Percentiles rank a stretch among this genome's conserved stretches.
Conservation (phyloP, 2,329 filamentous ascomycete genomes). For the Aureobasidium pullulans region DNA sequence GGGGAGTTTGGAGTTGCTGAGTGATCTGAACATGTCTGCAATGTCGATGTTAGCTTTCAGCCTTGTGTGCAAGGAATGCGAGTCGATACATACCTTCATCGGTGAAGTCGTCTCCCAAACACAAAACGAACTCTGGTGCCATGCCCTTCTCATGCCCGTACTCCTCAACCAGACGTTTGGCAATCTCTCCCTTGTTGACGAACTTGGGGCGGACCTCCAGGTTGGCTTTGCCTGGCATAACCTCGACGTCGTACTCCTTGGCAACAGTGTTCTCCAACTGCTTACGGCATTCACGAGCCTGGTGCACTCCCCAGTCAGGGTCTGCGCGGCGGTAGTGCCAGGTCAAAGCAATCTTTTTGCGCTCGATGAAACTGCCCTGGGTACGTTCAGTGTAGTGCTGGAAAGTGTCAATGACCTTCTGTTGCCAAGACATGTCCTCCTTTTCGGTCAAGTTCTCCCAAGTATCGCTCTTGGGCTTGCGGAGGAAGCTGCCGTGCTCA, state of each 20-base stretch:
- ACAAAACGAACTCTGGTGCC: conserved; percentile 77
- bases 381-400: conserved; percentile 82
- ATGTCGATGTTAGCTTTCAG: neutral
- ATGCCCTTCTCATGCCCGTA: conserved; percentile 54
- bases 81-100: conserved; percentile 66
- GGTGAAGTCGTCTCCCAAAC: conserved; percentile 90
- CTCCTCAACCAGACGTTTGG: conserved; percentile 68
- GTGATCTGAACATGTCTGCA: conserved; percentile 72
- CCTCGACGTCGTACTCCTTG: conserved; percentile 81
- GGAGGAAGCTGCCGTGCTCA: conserved; percentile 94
- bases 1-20: conserved; percentile 52
- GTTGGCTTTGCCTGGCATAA: conserved; percentile 96
- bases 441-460: conserved; percentile 88
- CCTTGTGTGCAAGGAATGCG: neutral
- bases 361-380: conserved; percentile 87
- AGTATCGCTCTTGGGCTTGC: conserved; percentile 63
- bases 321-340: conserved; percentile 96
- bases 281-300: conserved; percentile 73
- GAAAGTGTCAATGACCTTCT: conserved; percentile 75
- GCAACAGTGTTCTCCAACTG: conserved; percentile 70
- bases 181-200: conserved; percentile 97
- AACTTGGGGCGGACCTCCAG: conserved; percentile 93
- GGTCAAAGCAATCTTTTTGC: conserved; percentile 87
- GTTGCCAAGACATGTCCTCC: conserved; percentile 88
- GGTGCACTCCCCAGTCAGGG: conserved; percentile 72